phyloP scores from a whole-genome alignment of 306 rosid genomes.

The Astragalus membranaceus region DNA sequence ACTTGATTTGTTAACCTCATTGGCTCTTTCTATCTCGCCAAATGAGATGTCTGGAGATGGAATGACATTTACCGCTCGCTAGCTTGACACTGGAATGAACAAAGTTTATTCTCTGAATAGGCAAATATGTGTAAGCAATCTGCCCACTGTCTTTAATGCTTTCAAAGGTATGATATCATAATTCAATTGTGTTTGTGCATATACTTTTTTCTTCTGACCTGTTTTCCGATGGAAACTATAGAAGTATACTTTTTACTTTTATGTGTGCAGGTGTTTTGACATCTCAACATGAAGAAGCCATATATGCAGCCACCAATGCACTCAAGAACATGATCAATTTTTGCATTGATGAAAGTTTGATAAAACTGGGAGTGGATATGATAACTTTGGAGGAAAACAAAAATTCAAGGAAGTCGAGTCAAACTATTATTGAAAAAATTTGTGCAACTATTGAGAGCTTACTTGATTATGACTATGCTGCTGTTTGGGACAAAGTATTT shows the following conservation, averaged over 20 bases:
- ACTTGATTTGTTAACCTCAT: slow-evolving; percentile 11
- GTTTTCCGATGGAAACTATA: neutral
- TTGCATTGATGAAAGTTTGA: slow-evolving; percentile 69
- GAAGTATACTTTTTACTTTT: neutral
- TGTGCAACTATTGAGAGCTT: slow-evolving; percentile 64
- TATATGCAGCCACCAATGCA: slow-evolving; percentile 46
- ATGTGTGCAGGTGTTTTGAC: slow-evolving; percentile 64
- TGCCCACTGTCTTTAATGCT: slow-evolving; percentile 60
- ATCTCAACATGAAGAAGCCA: slow-evolving; percentile 82
- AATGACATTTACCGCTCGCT: slow-evolving; percentile 61
- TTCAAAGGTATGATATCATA: slow-evolving; percentile 54
- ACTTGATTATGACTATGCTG: slow-evolving; percentile 56
- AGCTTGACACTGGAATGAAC: slow-evolving; percentile 67
- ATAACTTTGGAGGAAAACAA: slow-evolving; percentile 25
- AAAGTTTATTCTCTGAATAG: slow-evolving; percentile 58
- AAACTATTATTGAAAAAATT: slow-evolving; percentile 65
- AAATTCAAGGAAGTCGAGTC: slow-evolving; percentile 51
- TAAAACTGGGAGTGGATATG: slow-evolving; percentile 66
- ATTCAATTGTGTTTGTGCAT: neutral
- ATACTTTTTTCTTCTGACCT: neutral
- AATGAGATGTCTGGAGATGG: slow-evolving; percentile 70
- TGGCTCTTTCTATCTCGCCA: slow-evolving; percentile 49
- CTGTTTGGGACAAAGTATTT: slow-evolving; percentile 60
- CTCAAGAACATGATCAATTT: slow-evolving; percentile 48
- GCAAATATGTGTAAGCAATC: slow-evolving; percentile 55